A percentile compares a stretch with the other conserved stretches of the same genome.
Evolutionary conservation across 306 rosid genomes (phyloP).

Genomic region (Calophaca sinica): DNA sequence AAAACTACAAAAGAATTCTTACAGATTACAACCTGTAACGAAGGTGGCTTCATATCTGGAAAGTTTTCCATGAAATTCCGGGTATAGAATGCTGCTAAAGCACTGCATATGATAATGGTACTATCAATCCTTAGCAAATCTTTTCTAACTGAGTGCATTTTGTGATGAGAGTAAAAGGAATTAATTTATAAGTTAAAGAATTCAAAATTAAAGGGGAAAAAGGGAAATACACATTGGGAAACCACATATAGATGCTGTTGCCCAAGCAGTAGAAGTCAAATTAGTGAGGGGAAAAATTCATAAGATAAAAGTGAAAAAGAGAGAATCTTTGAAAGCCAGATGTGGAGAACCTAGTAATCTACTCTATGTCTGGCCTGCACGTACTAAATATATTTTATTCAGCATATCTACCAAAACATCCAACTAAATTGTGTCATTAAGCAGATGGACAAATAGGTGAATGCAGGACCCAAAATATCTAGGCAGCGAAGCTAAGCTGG

Average conservation of each 20-base stretch:
- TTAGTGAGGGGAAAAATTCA: slow-evolving; percentile 21
- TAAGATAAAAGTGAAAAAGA: slow-evolving; percentile 15
- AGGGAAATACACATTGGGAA: background rate
- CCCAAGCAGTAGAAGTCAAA: slow-evolving; percentile 22
- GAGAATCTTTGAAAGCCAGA: slow-evolving; percentile 25
- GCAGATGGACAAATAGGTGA: slow-evolving; percentile 21
- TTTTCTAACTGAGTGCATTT: slow-evolving; percentile 31
- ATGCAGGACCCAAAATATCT: slow-evolving; percentile 31
- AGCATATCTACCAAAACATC: slow-evolving; percentile 24
- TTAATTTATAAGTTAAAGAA: slow-evolving; percentile 9
- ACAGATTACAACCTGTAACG: slow-evolving; percentile 76
- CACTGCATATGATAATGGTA: slow-evolving; percentile 67
- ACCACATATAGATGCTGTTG: slow-evolving; percentile 28
- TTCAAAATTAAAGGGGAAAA: slow-evolving; percentile 28
- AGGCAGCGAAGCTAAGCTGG: slow-evolving; percentile 10
- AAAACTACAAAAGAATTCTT: slow-evolving; percentile 40
- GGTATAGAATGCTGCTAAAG: slow-evolving; percentile 95
- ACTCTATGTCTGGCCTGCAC: slow-evolving; percentile 6
- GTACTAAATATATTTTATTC: slow-evolving; percentile 21
- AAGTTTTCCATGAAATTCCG: slow-evolving; percentile 79
- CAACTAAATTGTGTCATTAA: slow-evolving; percentile 27
- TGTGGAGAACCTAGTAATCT: slow-evolving; percentile 1
- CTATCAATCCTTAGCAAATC: slow-evolving; percentile 40
- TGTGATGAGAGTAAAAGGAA: slow-evolving; percentile 20
- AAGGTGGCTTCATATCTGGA: slow-evolving; percentile 87